These are phyloP conservation scores for Hirsutella rhossiliensis DNA, from an alignment of 2,329 filamentous ascomycete genomes.

Conservation along the genomic window DNA sequence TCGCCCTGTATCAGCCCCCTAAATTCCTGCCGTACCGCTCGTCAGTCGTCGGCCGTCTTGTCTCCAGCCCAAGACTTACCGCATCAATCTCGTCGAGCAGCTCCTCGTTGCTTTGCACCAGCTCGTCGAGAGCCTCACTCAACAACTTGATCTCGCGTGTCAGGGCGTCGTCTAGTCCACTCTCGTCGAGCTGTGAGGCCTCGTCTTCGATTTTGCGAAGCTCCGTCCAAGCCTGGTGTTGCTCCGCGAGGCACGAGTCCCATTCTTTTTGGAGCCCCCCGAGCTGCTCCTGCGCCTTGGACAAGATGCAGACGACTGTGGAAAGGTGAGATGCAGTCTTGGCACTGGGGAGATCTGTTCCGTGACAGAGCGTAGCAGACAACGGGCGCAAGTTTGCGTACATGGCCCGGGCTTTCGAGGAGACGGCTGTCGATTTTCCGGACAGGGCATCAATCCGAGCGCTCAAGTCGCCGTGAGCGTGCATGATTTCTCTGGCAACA, in stretches of 20 bases:
- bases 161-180: neutral
- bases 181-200: neutral
- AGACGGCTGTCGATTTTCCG: constrained; percentile 5
- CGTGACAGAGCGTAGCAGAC: constrained; percentile 17
- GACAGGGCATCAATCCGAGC: constrained; percentile 10
- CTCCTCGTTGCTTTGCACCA: neutral
- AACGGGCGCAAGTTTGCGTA: constrained; percentile 20
- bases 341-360: constrained; percentile 9
- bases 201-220: constrained; percentile 1
- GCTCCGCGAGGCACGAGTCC: constrained; percentile 11
- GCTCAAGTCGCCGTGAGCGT: constrained; percentile 11
- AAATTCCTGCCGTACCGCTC: constrained; percentile 13
- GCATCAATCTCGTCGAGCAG: constrained; percentile 1
- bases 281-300: constrained; percentile 12
- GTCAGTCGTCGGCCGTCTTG: neutral
- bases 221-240: constrained; percentile 9
- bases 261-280: constrained; percentile 10
- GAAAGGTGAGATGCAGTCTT: constrained; percentile 14
- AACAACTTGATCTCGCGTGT: neutral
- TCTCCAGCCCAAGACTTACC: neutral
- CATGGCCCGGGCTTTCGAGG: constrained; percentile 9
- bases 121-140: neutral
- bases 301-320: constrained; percentile 10
- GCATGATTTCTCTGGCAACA: constrained; percentile 8
- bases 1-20: constrained; percentile 12